Conservation (phyloP, 2,329 filamentous ascomycete species). For the Monosporascus sp. region DNA sequence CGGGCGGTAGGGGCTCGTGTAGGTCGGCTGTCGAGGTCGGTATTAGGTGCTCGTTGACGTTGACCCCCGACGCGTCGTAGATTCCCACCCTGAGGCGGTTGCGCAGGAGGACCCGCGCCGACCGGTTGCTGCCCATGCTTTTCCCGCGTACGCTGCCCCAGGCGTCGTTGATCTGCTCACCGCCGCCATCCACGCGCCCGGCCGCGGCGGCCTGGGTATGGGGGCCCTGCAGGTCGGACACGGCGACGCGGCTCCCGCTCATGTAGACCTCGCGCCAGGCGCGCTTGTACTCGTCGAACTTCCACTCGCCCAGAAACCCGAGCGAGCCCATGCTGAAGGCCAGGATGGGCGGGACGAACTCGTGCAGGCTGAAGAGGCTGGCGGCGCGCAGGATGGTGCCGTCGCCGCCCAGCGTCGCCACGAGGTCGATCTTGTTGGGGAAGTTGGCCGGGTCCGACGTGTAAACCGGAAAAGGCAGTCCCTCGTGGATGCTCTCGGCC, state of each 20-base stretch:
- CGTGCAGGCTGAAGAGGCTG: conserved; percentile 77
- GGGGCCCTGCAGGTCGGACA: conserved; percentile 37
- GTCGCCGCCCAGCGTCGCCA: conserved; percentile 88
- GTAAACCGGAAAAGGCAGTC: conserved; percentile 71
- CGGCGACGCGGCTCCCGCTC: conserved; percentile 53
- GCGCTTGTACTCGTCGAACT: conserved; percentile 85
- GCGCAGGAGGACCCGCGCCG: conserved; percentile 77
- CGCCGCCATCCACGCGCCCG: conserved; percentile 23
- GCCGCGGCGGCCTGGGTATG: conserved; percentile 34
- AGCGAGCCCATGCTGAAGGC: conserved; percentile 97
- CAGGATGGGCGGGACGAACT: conserved; percentile 81
- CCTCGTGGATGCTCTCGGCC: conserved; percentile 65
- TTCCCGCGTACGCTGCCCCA: conserved; percentile 78
- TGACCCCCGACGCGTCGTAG: conserved; percentile 63
- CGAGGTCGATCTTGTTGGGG: conserved; percentile 78
- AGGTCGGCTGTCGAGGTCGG: conserved; percentile 41
- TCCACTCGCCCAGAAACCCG: conserved; percentile 95
- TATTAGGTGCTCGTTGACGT: conserved; percentile 50
- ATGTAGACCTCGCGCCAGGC: conserved; percentile 93
- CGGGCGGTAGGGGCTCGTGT: conserved; percentile 31
- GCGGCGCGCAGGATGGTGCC: conserved; percentile 84
- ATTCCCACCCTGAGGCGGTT: conserved; percentile 84
- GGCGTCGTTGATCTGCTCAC: conserved; percentile 26
- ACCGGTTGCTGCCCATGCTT: conserved; percentile 69
- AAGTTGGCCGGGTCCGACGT: conserved; percentile 49